Base-by-base conservation (phyloP, 2,329 filamentous ascomycete species). In the Xylaria sp. region DNA sequence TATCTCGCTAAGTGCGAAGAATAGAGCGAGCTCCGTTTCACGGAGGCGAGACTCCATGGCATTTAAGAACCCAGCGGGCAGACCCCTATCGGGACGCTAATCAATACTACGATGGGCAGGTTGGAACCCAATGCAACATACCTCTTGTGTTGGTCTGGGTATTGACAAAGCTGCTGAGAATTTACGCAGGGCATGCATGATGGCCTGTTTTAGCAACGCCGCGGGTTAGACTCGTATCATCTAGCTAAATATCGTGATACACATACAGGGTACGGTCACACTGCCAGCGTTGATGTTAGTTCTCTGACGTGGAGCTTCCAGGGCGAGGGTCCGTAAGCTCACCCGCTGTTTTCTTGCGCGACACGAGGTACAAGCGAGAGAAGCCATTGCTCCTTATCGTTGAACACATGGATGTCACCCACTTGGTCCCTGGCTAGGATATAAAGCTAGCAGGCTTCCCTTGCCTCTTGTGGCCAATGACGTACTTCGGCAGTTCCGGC, bases 81-180 rank as follows among this genome's bases (percentile, higher is more conserved):
- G 35, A 9, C 53, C 53, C 43, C 33, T 48, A 15, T 35, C n/a
- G 9, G 33, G 11, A 46, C 25, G 29, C 43, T 9, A 48, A 40
- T 56, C n/a, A 35, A 31, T 38, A 29, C 19, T n/a, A 40, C 2
- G 17, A 33, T 17, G 25, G 9, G n/a, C 8, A 35, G 27, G 13
- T 25, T 5, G 33, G 21, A 15, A 11, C 33, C 23, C 19, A 25
- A 29, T 11, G 31, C 6, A 9, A 47, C 21, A 37, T 41, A 48
- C 53, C 53, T 48, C 25, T 41, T 56, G 17, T 31, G 31, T 10
- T 56, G 53, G 3, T 56, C 53, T n/a, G 53, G 53, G 23, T 56
- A 56, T 10, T 38, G 41, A 19, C 53, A 56, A 9, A 33, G 53
- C 15, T 56, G 53, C 17, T 29, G 31, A 17, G 43, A 31, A 27